These are phyloP conservation scores for Podaxis rugospora DNA, from an alignment of 768 basidiomycete genomes.

Conservation along the genomic window DNA sequence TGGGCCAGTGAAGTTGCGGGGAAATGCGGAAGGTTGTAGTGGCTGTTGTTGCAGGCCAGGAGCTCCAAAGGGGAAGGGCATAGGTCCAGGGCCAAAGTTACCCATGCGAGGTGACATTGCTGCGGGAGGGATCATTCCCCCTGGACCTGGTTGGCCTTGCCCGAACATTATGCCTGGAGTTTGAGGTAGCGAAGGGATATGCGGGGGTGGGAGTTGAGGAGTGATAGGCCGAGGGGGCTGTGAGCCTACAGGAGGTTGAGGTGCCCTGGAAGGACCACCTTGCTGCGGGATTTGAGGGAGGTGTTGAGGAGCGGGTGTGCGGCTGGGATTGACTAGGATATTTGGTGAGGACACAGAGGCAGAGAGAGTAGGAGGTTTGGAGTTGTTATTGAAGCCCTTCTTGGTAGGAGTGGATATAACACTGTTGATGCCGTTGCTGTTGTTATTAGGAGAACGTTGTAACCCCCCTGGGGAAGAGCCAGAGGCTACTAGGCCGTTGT, in stretches of 20 bases:
- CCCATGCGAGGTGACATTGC: constrained; percentile 54
- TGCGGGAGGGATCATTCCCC: constrained; percentile 32
- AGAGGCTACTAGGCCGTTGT: constrained; percentile 33
- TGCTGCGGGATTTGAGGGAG: constrained; percentile 15
- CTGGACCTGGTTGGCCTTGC: constrained; percentile 22
- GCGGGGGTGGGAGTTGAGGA: constrained; percentile 41
- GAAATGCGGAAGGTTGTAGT: constrained; percentile 51
- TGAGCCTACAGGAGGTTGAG: constrained; percentile 31
- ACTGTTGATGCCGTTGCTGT: constrained; percentile 30
- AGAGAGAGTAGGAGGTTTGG: constrained; percentile 29
- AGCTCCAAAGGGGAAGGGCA: constrained; percentile 51
- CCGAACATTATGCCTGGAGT: constrained; percentile 44
- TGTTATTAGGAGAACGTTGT: constrained; percentile 38
- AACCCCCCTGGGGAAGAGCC: constrained; percentile 34
- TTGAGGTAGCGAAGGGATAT: constrained; percentile 37
- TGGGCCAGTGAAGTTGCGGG: constrained; percentile 48
- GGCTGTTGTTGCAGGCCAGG: constrained; percentile 38
- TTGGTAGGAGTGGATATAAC: constrained; percentile 34
- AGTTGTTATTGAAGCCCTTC: constrained; percentile 54
- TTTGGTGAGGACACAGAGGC: constrained; percentile 15
- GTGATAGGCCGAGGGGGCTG: constrained; percentile 35
- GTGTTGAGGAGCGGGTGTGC: constrained; percentile 30
- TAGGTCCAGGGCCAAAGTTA: constrained; percentile 35
- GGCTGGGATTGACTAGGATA: constrained; percentile 17
- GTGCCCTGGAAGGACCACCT: constrained; percentile 10